Evolutionary conservation across 2,329 filamentous ascomycete genomes (phyloP).

Genomic region (Sordariomycetes sp.): DNA sequence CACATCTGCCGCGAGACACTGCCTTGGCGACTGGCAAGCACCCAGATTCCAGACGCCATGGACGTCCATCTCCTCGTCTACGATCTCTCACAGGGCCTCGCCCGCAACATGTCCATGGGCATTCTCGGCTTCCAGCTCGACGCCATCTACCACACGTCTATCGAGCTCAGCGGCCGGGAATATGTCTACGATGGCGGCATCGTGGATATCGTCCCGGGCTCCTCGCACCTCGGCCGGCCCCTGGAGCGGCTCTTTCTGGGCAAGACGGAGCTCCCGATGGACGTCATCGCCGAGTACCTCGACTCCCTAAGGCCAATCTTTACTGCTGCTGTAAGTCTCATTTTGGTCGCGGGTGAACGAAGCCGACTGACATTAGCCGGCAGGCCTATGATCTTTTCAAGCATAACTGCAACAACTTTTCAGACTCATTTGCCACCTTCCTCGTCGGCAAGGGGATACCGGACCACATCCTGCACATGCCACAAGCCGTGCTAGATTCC

Average conservation of each 20-base stretch:
- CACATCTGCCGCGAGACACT: background rate
- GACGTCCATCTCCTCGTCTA: constrained; percentile 69
- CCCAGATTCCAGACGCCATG: constrained; percentile 29
- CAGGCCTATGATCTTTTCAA: constrained; percentile 77
- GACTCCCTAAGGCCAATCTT: constrained; percentile 74
- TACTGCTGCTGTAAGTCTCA: constrained; percentile 51
- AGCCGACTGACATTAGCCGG: background rate
- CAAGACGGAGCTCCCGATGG: constrained; percentile 62
- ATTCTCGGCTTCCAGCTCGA: constrained; percentile 55
- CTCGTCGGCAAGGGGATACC: constrained; percentile 82
- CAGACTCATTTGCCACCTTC: constrained; percentile 83
- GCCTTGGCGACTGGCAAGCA: background rate
- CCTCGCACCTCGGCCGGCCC: constrained; percentile 75
- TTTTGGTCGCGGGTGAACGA: background rate
- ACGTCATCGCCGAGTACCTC: constrained; percentile 77
- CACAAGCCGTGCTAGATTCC: constrained; percentile 71
- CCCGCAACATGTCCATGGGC: constrained; percentile 39
- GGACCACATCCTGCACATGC: constrained; percentile 71
- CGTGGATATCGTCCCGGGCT: constrained; percentile 65
- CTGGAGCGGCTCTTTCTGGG: constrained; percentile 67
- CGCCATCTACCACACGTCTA: constrained; percentile 88
- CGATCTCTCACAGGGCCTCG: constrained; percentile 55
- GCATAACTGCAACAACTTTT: constrained; percentile 98
- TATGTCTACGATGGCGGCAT: constrained; percentile 86
- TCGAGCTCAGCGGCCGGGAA: constrained; percentile 73